These are phyloP conservation scores for Rhizopogon roseolus DNA, from an alignment of 768 basidiomycete species.

Conservation along the genomic window DNA sequence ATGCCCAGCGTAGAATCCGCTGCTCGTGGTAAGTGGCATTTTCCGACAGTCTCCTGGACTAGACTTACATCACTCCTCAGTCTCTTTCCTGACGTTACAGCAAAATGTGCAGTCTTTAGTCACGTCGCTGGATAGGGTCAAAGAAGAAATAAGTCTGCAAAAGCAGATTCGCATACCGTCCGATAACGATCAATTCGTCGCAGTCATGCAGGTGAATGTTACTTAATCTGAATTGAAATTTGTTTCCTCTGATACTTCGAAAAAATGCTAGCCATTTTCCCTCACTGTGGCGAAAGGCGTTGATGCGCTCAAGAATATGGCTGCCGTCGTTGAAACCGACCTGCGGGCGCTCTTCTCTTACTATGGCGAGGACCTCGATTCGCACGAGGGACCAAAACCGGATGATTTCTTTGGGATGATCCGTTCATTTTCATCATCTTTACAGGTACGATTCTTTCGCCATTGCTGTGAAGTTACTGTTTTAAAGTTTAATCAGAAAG, in stretches of 20 bases:
- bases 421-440: slow-evolving; percentile 65
- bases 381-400: slow-evolving; percentile 60
- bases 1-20: slow-evolving; percentile 79
- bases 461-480: not conserved
- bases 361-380: slow-evolving; percentile 72
- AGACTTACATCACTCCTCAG: slow-evolving; percentile 29
- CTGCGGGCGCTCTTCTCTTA: slow-evolving; percentile 57
- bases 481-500: slow-evolving; percentile 45
- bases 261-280: slow-evolving; percentile 42
- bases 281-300: slow-evolving; percentile 46
- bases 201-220: slow-evolving; percentile 60
- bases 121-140: slow-evolving; percentile 51
- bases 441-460: slow-evolving; percentile 45
- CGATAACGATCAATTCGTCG: slow-evolving; percentile 56
- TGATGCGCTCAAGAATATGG: slow-evolving; percentile 62
- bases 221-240: not conserved
- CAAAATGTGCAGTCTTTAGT: slow-evolving; percentile 57
- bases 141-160: slow-evolving; percentile 47
- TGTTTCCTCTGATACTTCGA: not conserved
- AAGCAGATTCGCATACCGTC: slow-evolving; percentile 26
- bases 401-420: slow-evolving; percentile 82
- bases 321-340: slow-evolving; percentile 50
- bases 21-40: slow-evolving; percentile 52
- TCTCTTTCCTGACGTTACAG: slow-evolving; percentile 64
- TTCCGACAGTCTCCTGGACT: not conserved